Evolutionary conservation across 345 rosid species (phyloP), one percentile per base, ranked within the genome.

Genomic region (Toxicodendron radicans): DNA sequence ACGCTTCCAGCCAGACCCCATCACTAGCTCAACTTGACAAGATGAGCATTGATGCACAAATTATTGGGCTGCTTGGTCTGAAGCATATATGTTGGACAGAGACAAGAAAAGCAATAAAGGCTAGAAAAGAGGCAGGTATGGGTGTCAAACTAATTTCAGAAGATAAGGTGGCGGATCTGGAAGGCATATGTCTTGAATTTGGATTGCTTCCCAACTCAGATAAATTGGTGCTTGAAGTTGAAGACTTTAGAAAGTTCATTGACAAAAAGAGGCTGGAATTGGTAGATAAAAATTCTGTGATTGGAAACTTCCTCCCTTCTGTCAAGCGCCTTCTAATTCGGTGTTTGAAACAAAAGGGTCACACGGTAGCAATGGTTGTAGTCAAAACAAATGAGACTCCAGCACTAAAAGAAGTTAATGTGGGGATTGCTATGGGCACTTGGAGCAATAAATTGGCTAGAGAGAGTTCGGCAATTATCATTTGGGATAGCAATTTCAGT

Each of bases 321-420:
- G 57, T 46, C 58, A 71, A 41, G 66, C 58, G 27, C n/a, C 54
- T 14, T 5, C 27, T 71, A 10, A 57, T 71, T 35, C 66, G 46
- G 27, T 41, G 43, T 48, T 46, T 71, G 58, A 58, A 71, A 30
- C 52, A 59, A 71, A 71, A 46, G 1, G 75, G 66, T 10, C 75
- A 71, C 5, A 11, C 2, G 14, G 66, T 71, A 11, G 75, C 66
- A 71, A 41, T 71, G 43, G 49, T 43, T 27, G 75, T 58, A 48
- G 18, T 10, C 35, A 8, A 27, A 59, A 46, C 64, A 18, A 60
- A 41, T 10, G 75, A 71, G 14, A 59, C 48, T 71, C 58, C 58
- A 46, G 58, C 66, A 11, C 57, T 71, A 11, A 59, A 58, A 60
- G 58, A 71, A 24, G 75, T 66, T 57, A 62, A 71, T 67, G 6